Base-by-base conservation (phyloP, 257 asterid genomes). In the Lithospermum erythrorhizon region DNA sequence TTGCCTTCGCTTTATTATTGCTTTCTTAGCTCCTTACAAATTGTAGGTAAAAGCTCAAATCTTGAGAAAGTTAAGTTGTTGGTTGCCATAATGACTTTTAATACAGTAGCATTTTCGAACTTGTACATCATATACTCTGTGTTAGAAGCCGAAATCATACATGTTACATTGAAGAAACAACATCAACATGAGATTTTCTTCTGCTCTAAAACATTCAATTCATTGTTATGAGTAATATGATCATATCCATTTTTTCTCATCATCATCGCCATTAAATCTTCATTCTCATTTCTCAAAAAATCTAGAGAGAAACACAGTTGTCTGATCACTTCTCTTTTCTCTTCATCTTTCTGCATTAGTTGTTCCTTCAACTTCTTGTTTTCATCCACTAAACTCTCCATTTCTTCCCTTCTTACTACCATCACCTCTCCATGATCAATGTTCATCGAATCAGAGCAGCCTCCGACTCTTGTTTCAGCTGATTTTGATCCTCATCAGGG, bases 271-370 rank as follows among this genome's bases (percentile, higher is more conserved):
- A 41, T 41, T 14, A 41, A 13, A 41, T 41, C 18, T 18, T 11
- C 32, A 53, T 93, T 89, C 70, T 93, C 94, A 59, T 79, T 90
- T 65, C 83, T 73, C 20, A 84, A 57, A 72, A 71, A 56, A 52
- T 87, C 95, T 78, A 87, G 65, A 23, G 82, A 87, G 29, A 74
- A 41, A 61, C 87, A 80, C 16, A 87, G 75, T 29, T 84, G 95
- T 70, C 85, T 74, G n/a, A 84, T 84, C 27, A 78, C 95, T 59
- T 84, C 94, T 32, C 90, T 73, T 64, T 87, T 84, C 79, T 82
- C 95, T 52, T 87, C 95, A 61, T 87, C 95, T 70, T 87, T 84
- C 59, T 81, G 75, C 70, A 25, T 55, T 8, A 87, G 75, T n/a
- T 72, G 60, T 67, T 68, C 72, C 63, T 73, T 66, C 51, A 76